phyloP scores from a whole-genome alignment of 768 basidiomycete species.

The Suillus plorans region DNA sequence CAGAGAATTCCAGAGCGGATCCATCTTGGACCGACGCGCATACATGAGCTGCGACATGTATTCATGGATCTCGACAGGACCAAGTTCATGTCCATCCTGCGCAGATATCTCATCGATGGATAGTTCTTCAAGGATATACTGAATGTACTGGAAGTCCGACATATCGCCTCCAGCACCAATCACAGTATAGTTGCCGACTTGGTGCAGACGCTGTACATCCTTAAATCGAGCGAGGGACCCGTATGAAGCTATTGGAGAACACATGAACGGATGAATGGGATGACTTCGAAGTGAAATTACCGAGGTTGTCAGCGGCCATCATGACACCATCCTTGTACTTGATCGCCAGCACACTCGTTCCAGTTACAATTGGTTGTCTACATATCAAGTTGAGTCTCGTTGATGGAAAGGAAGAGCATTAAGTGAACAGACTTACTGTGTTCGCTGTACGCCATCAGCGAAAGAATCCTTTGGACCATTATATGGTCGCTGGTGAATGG shows the following conservation, averaged over 20 bases:
- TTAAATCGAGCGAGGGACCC: constrained; percentile 97
- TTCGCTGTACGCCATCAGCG: constrained; percentile 68
- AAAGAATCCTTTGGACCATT: constrained; percentile 55
- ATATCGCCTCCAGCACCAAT: constrained; percentile 95
- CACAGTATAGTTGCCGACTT: constrained; percentile 81
- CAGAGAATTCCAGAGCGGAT: constrained; percentile 95
- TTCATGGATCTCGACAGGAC: constrained; percentile 89
- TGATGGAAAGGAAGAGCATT: not conserved
- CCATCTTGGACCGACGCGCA: constrained; percentile 77
- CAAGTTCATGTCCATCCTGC: constrained; percentile 81
- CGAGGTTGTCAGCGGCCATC: constrained; percentile 97
- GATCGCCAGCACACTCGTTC: constrained; percentile 93
- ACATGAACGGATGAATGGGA: not conserved
- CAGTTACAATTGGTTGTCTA: constrained; percentile 94
- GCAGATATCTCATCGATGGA: constrained; percentile 77
- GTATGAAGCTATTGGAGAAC: constrained; percentile 71
- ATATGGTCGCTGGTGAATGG: constrained; percentile 60
- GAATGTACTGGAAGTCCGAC: constrained; percentile 95
- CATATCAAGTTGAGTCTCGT: not conserved
- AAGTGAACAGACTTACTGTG: constrained; percentile 55
- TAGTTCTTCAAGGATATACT: constrained; percentile 74
- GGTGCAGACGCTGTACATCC: constrained; percentile 85
- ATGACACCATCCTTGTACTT: constrained; percentile 96
- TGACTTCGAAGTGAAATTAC: constrained; percentile 41
- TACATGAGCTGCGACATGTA: constrained; percentile 93